Evolutionary conservation across 2,329 filamentous ascomycete species (phyloP).

Genomic region (Penicillium rolfsii): DNA sequence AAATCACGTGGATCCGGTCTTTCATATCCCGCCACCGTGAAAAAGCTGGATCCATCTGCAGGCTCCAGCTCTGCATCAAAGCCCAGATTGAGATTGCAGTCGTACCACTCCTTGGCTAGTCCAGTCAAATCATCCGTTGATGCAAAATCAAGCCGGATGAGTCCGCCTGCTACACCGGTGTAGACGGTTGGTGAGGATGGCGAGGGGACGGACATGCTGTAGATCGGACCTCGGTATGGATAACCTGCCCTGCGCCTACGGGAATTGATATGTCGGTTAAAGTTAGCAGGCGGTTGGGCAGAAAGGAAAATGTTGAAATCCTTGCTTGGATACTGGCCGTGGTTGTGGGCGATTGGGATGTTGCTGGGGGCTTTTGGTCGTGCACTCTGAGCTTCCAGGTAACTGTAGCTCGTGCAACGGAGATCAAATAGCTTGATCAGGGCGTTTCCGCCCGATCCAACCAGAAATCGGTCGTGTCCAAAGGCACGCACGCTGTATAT

Average conservation of each 20-base stretch:
- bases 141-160: slow-evolving; percentile 49
- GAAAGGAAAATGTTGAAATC: slow-evolving; percentile 51
- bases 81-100: slow-evolving; percentile 35
- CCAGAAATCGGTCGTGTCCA: slow-evolving; percentile 60
- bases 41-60: slow-evolving; percentile 4
- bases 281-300: slow-evolving; percentile 25
- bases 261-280: slow-evolving; percentile 10
- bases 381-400: slow-evolving; percentile 31
- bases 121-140: slow-evolving; percentile 48
- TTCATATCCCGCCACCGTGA: slow-evolving; percentile 50
- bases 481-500: slow-evolving; percentile 63
- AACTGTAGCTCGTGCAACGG: slow-evolving; percentile 48
- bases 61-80: slow-evolving; percentile 18
- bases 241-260: slow-evolving; percentile 36
- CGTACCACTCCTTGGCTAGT: slow-evolving; percentile 38
- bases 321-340: slow-evolving; percentile 27
- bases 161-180: slow-evolving; percentile 47
- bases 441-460: slow-evolving; percentile 60
- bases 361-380: neutral
- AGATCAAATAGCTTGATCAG: slow-evolving; percentile 67
- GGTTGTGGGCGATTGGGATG: slow-evolving; percentile 6
- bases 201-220: slow-evolving; percentile 50
- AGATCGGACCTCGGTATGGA: slow-evolving; percentile 51
- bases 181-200: slow-evolving; percentile 51
- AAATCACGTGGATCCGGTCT: slow-evolving; percentile 42